Evolutionary conservation across 2,329 filamentous ascomycete genomes (phyloP).

Genomic region (Capronia americana): DNA sequence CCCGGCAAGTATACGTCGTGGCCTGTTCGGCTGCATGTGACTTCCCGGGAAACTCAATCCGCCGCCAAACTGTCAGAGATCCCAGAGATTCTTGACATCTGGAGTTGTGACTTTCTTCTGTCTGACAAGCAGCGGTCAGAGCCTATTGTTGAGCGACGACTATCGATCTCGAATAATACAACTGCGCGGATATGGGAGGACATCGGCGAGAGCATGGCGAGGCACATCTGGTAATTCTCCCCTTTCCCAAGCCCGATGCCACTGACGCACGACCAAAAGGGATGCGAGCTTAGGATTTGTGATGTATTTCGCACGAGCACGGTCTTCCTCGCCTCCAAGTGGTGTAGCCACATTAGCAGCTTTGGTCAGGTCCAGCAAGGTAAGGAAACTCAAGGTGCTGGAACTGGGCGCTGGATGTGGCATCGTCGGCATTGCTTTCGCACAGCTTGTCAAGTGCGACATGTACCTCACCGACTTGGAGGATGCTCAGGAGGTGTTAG

Average conservation of each 20-base stretch:
- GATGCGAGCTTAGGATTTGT: conserved; percentile 67
- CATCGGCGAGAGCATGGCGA: conserved; percentile 73
- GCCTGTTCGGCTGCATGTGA: conserved; percentile 38
- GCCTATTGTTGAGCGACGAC: conserved; percentile 62
- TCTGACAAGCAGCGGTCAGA: conserved; percentile 52
- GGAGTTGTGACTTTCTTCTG: conserved; percentile 57
- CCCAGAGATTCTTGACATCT: conserved; percentile 62
- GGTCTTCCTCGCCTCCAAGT: conserved; percentile 42
- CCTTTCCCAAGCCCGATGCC: conserved; percentile 11
- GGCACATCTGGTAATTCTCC: conserved; percentile 68
- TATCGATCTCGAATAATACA: conserved; percentile 51
- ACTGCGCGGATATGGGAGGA: conserved; percentile 68
- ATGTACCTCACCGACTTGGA: conserved; percentile 70
- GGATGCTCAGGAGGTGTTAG: conserved; percentile 67
- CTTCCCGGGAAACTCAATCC: conserved; percentile 28
- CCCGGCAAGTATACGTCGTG: conserved; percentile 34
- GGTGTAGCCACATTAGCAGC: conserved; percentile 44
- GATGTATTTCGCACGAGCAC: conserved; percentile 57
- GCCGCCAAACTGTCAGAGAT: conserved; percentile 32
- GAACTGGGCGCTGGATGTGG: conserved; percentile 74
- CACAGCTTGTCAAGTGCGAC: conserved; percentile 58
- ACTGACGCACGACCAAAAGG: conserved; percentile 44
- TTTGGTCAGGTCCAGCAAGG: conserved; percentile 42
- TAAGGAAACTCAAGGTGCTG: conserved; percentile 56
- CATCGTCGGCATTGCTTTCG: conserved; percentile 70